Percentiles rank a stretch among this genome's conserved stretches.
phyloP scores from a whole-genome alignment of 208 protist genomes.

The Leishmania guyanensis region DNA sequence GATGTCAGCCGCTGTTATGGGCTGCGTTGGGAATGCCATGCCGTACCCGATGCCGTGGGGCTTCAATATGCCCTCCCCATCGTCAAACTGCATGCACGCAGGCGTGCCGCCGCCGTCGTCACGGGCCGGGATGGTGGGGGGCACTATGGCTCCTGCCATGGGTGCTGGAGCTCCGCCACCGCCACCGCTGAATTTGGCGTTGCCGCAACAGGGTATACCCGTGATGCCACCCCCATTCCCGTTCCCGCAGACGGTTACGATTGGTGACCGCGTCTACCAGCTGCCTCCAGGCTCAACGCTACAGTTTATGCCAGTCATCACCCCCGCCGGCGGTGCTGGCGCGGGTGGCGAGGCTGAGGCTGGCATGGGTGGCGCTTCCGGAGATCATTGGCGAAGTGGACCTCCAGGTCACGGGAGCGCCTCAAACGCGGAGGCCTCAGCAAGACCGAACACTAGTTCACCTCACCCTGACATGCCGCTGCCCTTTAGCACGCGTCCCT shows the following conservation, averaged over 20 bases:
- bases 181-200: slow-evolving; percentile 12
- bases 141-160: slow-evolving; percentile 4
- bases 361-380: neutral
- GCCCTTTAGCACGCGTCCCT: neutral
- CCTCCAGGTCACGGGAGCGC: neutral
- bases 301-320: slow-evolving; percentile 67
- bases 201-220: slow-evolving; percentile 12
- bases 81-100: neutral
- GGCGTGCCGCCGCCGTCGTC: slow-evolving; percentile 19
- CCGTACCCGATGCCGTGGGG: slow-evolving; percentile 23
- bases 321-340: slow-evolving; percentile 20
- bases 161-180: neutral
- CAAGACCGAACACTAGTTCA: neutral
- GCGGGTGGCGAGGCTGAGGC: slow-evolving; percentile 2
- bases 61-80: slow-evolving; percentile 3
- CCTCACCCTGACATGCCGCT: neutral
- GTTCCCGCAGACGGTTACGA: slow-evolving; percentile 46
- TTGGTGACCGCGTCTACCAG: slow-evolving; percentile 60
- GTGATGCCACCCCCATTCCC: slow-evolving; percentile 42
- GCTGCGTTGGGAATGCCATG: slow-evolving; percentile 6
- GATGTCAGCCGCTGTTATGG: neutral
- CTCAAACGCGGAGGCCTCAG: neutral
- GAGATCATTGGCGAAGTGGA: slow-evolving; percentile 1
- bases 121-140: slow-evolving; percentile 15
- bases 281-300: slow-evolving; percentile 52